Evolutionary conservation across 495 filamentous ascomycete species (phyloP).

Genomic region (Penicillium coffeae): DNA sequence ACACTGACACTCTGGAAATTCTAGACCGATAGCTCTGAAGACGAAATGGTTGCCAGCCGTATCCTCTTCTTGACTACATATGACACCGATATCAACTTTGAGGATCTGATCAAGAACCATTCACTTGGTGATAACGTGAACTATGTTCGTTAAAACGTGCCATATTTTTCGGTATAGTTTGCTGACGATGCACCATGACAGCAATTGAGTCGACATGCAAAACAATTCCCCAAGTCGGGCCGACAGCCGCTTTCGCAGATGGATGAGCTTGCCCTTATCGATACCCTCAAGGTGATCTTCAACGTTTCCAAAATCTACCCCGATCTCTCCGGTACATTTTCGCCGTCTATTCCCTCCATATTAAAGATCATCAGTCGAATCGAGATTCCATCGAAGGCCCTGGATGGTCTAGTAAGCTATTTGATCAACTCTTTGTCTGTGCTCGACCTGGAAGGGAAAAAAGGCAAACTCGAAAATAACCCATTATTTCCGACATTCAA

Average conservation of each 20-base stretch:
- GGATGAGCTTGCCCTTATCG: slow-evolving; percentile 74
- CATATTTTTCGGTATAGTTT: too few species aligned
- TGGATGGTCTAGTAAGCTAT: slow-evolving; percentile 57
- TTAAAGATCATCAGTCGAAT: slow-evolving; percentile 64
- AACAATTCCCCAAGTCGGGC: slow-evolving; percentile 49
- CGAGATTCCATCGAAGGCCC: slow-evolving; percentile 51
- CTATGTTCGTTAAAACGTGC: slow-evolving; percentile 47
- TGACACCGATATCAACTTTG: slow-evolving; percentile 65
- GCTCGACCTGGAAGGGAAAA: slow-evolving; percentile 59
- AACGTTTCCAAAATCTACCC: slow-evolving; percentile 75
- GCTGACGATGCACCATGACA: slow-evolving; percentile 25
- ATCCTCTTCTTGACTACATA: slow-evolving; percentile 88
- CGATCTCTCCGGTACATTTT: slow-evolving; percentile 55
- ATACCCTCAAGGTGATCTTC: slow-evolving; percentile 85
- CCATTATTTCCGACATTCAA: slow-evolving; percentile 65
- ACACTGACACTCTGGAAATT: not conserved
- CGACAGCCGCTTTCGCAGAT: slow-evolving; percentile 51
- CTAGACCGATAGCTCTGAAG: slow-evolving; percentile 68
- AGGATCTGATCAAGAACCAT: slow-evolving; percentile 64
- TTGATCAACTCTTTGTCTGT: slow-evolving; percentile 80
- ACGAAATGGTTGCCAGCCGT: slow-evolving; percentile 82
- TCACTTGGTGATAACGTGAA: slow-evolving; percentile 67
- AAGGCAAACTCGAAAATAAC: slow-evolving; percentile 36
- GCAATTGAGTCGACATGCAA: slow-evolving; percentile 68
- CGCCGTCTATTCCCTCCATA: slow-evolving; percentile 63